Evolutionary conservation across 345 rosid species (phyloP).

Genomic region (Lepidium didymum): DNA sequence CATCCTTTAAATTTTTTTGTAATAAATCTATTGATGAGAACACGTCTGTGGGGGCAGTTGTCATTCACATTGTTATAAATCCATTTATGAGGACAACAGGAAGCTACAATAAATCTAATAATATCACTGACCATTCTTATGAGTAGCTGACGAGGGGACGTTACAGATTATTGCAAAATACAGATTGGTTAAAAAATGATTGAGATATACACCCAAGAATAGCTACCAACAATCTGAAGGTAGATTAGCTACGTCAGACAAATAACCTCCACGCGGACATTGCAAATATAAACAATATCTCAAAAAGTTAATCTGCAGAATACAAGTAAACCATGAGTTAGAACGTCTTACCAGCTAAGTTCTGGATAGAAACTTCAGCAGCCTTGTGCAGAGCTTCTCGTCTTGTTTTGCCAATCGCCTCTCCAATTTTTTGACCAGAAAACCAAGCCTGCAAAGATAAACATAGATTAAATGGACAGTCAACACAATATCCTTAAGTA

Average conservation of each 20-base stretch:
- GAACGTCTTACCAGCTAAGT: conserved; percentile 60
- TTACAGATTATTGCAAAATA: not conserved
- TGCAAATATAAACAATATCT: not conserved
- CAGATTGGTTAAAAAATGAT: not conserved
- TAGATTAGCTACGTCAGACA: not conserved
- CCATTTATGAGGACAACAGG: not conserved
- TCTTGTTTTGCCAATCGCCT: conserved; percentile 80
- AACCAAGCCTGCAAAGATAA: conserved; percentile 65
- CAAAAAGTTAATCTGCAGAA: not conserved
- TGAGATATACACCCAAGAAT: not conserved
- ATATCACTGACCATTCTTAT: conserved; percentile 2
- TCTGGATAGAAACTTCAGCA: conserved; percentile 67
- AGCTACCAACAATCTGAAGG: conserved; percentile 4
- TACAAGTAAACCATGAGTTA: not conserved
- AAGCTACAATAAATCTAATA: not conserved
- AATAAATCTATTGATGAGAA: no score
- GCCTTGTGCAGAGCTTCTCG: conserved; percentile 77
- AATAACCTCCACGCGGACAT: not conserved
- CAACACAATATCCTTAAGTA: not conserved
- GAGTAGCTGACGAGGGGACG: not conserved
- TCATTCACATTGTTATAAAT: conserved; percentile 7
- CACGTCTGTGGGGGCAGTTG: conserved; percentile 1
- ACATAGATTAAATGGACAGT: not conserved
- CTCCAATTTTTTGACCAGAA: conserved; percentile 74
- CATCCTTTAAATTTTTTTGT: not conserved